Evolutionary conservation across 768 basidiomycete genomes (phyloP), one percentile per base, ranked within the genome.

Genomic region (Mrakia blollopis): DNA sequence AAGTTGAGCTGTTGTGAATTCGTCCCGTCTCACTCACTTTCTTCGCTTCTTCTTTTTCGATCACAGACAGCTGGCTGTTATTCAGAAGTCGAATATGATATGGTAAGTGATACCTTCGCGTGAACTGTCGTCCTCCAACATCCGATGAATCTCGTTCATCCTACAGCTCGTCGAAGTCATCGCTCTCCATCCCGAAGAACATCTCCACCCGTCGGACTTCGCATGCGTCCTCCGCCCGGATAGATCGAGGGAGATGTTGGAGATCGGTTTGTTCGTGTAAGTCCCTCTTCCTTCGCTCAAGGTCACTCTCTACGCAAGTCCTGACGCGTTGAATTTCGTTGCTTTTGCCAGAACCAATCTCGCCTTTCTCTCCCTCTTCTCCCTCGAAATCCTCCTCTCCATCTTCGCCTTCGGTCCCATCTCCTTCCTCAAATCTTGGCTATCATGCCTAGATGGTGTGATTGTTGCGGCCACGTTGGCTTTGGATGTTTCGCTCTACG

Each of bases 81-180:
- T 9, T 25, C 39, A 14, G 68, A 70, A 32, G 9, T 70, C 25
- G 68, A 70, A n/a, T 70, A 44, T 28, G 68, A 70, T 23, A 32
- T 70, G 21, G 68, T 70, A 1, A 47, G 41, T 69, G 2, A 23
- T 47, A 41, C 13, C n/a, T 70, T 30, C 13, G 44, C 44, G 13
- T 28, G n/a, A 1, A 41, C 16, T 37, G 30, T n/a, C n/a, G n/a
- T 39, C 28, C 14, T 30, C 44, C 2, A 16, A 23, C 23, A 35
- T 44, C 44, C 68, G 8, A 18, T 41, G 28, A 16, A 13, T 70
- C 10, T 30, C 3, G 5, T 16, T 69, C 5, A 5, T 9, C 11
- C 37, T 41, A 5, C 37, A 70, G 68, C 32, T 70, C 39, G 39
- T 70, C 25, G 68, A 70, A 25, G 68, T 47, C 68, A 70, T 70